Evolutionary conservation across 1,284 basidiomycete genomes (phyloP), one percentile per base, ranked within the genome.

Genomic region (Leucoagaricus sp.): DNA sequence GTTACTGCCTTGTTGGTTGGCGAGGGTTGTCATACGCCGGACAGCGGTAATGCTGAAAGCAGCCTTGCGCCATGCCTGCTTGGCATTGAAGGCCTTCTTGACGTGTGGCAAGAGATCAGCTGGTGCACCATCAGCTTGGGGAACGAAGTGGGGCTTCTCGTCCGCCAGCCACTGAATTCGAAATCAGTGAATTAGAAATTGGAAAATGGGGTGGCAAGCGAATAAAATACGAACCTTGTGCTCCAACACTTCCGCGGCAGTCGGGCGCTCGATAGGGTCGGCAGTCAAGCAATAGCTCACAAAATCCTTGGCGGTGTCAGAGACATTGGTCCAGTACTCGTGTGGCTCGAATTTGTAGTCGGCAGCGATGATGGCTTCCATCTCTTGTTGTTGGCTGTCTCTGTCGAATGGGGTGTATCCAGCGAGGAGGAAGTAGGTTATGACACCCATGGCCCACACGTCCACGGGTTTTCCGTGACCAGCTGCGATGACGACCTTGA

Each of bases 381-480:
- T 94, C 73, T 95, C 93, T 62, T 86, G 83, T 67, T 88, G 87
- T 67, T 93, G 93, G 5, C 81, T 87, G 60, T 97, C 94, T 40
- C 93, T 86, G 72, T 98, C 95, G 71, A 96, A 96, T 1, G 94
- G 94, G 1, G 94, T 97, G 76, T 96, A 96, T 7, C 94, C 94
- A 50, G 93, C 94, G 51, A 97, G 87, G 4, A 97, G 78, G 86
- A 97, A 97, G 75, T 95, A 96, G 4, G 94, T 91, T 72, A 97
- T 94, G 54, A 98, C 95, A 55, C 95, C 95, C 83, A 97, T 95
- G 0, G 95, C 94, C 94, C 94, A 98, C 61, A 98, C 81, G 69
- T 98, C 96, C 25, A 98, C 96, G 0, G 96, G 95, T 74, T 94
- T 97, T 41, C 93, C 88, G 67, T 99, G 96, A 0, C 96, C 96